These are phyloP conservation scores for Aspergillus cejpii DNA, from an alignment of 2,329 filamentous ascomycete species.

Conservation along the genomic window DNA sequence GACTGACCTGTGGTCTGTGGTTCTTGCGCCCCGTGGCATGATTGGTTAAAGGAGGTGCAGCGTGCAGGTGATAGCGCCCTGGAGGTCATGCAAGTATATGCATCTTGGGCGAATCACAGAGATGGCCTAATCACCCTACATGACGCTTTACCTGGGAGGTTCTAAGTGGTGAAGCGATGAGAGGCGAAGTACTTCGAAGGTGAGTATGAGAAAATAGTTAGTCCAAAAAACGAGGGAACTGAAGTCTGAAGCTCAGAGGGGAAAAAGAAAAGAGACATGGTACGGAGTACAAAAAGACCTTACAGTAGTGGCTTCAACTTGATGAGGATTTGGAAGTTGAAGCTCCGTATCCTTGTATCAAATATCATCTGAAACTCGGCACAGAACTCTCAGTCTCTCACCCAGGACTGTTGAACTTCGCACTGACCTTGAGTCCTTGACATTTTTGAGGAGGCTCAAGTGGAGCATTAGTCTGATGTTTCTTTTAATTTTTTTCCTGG, in stretches of 20 bases:
- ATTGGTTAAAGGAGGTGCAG: constrained; percentile 12
- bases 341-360: too few species aligned
- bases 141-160: constrained; percentile 17
- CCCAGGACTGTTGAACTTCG: background rate
- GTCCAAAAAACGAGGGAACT: too few species aligned
- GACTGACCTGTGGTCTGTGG: constrained; percentile 9
- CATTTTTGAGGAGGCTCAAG: constrained; percentile 19
- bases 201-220: constrained; percentile 1
- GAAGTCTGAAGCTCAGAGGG: too few species aligned
- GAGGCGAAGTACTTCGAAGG: constrained; percentile 5
- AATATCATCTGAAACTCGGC: constrained; percentile 12
- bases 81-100: constrained; percentile 16
- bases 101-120: constrained; percentile 15
- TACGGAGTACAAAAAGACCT: constrained; percentile 11
- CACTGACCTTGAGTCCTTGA: constrained; percentile 12
- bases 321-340: background rate
- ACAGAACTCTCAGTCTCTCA: background rate
- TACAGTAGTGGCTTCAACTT: constrained; percentile 14
- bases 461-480: constrained; percentile 8
- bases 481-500: constrained; percentile 7
- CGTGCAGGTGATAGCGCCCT: constrained; percentile 24
- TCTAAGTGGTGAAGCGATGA: constrained; percentile 5
- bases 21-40: constrained; percentile 2
- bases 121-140: constrained; percentile 14
- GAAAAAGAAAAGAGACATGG: constrained; percentile 1